phyloP scores from a whole-genome alignment of 306 rosid species.

The Gynostemma pentaphyllum region DNA sequence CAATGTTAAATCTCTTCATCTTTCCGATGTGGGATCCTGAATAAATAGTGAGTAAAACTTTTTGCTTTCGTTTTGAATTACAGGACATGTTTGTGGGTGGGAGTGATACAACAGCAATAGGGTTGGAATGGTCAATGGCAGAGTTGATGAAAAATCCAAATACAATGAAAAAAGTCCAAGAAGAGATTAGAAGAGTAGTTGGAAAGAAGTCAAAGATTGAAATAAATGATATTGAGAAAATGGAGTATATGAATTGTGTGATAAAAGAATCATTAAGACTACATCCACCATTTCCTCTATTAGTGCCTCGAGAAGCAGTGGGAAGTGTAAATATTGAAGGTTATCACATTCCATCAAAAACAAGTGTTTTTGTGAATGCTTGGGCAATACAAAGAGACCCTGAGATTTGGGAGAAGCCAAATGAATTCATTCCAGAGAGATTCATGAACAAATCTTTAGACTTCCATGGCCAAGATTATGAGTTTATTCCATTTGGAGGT shows the following conservation, averaged over 20 bases:
- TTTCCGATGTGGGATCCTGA: neutral
- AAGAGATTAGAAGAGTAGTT: slow-evolving; percentile 41
- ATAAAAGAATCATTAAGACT: slow-evolving; percentile 39
- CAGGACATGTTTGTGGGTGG: slow-evolving; percentile 48
- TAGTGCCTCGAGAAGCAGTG: slow-evolving; percentile 23
- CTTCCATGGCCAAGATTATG: slow-evolving; percentile 19
- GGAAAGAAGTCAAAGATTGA: slow-evolving; percentile 26
- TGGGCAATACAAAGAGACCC: slow-evolving; percentile 43
- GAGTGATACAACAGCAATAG: slow-evolving; percentile 17
- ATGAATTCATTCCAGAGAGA: slow-evolving; percentile 30
- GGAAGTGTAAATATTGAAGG: slow-evolving; percentile 17
- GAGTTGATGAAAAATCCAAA: slow-evolving; percentile 32
- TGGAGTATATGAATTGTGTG: slow-evolving; percentile 38
- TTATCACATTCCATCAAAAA: slow-evolving; percentile 23
- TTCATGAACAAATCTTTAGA: slow-evolving; percentile 2
- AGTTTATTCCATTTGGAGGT: slow-evolving; percentile 19
- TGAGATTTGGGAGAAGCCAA: slow-evolving; percentile 20
- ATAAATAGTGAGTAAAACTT: neutral
- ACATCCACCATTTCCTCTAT: slow-evolving; percentile 30
- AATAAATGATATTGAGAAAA: slow-evolving; percentile 20
- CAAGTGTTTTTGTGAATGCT: slow-evolving; percentile 23
- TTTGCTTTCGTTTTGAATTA: neutral
- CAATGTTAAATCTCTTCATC: neutral
- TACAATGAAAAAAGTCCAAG: slow-evolving; percentile 39
- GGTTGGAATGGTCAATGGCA: slow-evolving; percentile 38